phyloP scores from a whole-genome alignment of 306 rosid species.

The Trifolium dubium region DNA sequence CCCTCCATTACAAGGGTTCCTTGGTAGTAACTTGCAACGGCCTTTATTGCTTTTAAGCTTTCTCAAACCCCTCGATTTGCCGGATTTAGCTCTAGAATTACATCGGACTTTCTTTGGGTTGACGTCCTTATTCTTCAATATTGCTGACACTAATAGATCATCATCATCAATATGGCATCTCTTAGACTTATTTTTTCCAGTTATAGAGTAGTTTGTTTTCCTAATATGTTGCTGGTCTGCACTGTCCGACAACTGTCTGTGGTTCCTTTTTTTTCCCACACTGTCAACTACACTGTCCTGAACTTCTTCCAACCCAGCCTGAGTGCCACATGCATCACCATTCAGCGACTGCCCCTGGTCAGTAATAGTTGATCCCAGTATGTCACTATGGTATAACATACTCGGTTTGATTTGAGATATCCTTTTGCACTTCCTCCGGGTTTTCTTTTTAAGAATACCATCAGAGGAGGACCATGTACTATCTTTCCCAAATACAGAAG shows the following conservation, averaged over 20 bases:
- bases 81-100: slow-evolving; percentile 54
- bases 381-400: slow-evolving; percentile 49
- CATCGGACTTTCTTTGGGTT: slow-evolving; percentile 46
- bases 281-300: slow-evolving; percentile 48
- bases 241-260: slow-evolving; percentile 44
- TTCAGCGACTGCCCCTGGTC: slow-evolving; percentile 49
- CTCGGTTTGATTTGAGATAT: slow-evolving; percentile 77
- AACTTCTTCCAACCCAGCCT: slow-evolving; percentile 49
- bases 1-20: slow-evolving; percentile 71
- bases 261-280: slow-evolving; percentile 49
- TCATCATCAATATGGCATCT: slow-evolving; percentile 84
- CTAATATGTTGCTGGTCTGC: slow-evolving; percentile 48
- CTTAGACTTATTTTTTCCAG: slow-evolving; percentile 53
- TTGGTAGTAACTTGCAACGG: slow-evolving; percentile 76
- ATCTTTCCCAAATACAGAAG: slow-evolving; percentile 48
- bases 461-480: slow-evolving; percentile 51
- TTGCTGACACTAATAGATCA: slow-evolving; percentile 88
- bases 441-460: slow-evolving; percentile 64
- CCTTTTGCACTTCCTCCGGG: slow-evolving; percentile 75
- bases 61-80: slow-evolving; percentile 59
- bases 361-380: slow-evolving; percentile 46
- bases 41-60: slow-evolving; percentile 68
- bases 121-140: slow-evolving; percentile 68
- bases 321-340: slow-evolving; percentile 48
- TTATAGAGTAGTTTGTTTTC: slow-evolving; percentile 51